phyloP scores from a whole-genome alignment of 805 yeast species.

The Saccharomycopsis fermentans region DNA sequence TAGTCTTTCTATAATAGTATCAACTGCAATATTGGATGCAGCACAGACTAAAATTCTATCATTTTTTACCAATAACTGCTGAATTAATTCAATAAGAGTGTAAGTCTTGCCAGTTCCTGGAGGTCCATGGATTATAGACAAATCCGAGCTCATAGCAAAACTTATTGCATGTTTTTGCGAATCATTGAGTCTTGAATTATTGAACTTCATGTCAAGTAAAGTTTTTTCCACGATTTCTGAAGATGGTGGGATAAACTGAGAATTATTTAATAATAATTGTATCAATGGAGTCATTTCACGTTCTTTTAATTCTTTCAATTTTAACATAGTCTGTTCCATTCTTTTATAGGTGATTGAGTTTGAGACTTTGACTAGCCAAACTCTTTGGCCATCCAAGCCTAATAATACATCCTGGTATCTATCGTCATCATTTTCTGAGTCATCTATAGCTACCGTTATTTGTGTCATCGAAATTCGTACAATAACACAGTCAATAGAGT shows the following conservation, averaged over 20 bases:
- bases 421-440: conserved; percentile 24
- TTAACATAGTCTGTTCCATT: conserved; percentile 69
- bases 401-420: conserved; percentile 34
- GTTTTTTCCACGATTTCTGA: conserved; percentile 8
- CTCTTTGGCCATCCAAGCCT: conserved; percentile 35
- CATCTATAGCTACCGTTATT: conserved; percentile 49
- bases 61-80: conserved; percentile 50
- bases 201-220: conserved; percentile 24
- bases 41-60: conserved; percentile 74
- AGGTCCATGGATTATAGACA: conserved; percentile 62
- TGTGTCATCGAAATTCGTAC: conserved; percentile 38
- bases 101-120: conserved; percentile 81
- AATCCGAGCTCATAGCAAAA: conserved; percentile 51
- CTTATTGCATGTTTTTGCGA: conserved; percentile 69
- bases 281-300: conserved; percentile 28
- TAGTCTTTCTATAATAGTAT: conserved; percentile 77
- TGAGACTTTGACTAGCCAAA: conserved; percentile 50
- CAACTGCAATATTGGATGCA: conserved; percentile 88
- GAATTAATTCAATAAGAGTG: conserved; percentile 71
- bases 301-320: conserved; percentile 40
- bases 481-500: conserved; percentile 52
- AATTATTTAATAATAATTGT: conserved; percentile 38
- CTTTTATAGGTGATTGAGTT: conserved; percentile 67
- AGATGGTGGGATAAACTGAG: conserved; percentile 26
- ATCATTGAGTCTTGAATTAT: conserved; percentile 34